phyloP scores from a whole-genome alignment of 2,329 filamentous ascomycete genomes.

The Talaromyces sp. region DNA sequence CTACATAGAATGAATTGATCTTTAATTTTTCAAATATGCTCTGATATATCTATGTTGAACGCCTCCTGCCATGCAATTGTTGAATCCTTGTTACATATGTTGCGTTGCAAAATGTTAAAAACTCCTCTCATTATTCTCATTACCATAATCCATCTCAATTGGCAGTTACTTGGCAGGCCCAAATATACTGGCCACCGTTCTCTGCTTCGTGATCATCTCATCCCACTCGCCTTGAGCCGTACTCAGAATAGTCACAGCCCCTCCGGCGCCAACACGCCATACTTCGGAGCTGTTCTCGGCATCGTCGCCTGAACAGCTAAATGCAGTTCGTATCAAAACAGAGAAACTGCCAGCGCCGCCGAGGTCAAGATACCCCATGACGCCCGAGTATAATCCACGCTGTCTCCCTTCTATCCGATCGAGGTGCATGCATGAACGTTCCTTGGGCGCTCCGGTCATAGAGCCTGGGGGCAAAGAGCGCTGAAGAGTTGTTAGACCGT shows the following conservation, averaged over 20 bases:
- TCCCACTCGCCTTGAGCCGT: constrained; percentile 76
- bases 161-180: constrained; percentile 2
- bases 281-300: constrained; percentile 21
- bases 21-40: background rate
- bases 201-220: constrained; percentile 79
- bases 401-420: constrained; percentile 59
- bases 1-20: background rate
- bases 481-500: constrained; percentile 70
- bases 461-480: constrained; percentile 80
- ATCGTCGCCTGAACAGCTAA: constrained; percentile 38
- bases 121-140: background rate
- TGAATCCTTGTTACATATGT: background rate
- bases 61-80: background rate
- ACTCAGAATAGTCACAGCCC: constrained; percentile 82
- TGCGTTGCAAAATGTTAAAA: background rate
- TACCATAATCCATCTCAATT: background rate
- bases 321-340: constrained; percentile 81
- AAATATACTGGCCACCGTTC: constrained; percentile 42
- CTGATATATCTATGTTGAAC: background rate
- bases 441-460: constrained; percentile 97
- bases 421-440: constrained; percentile 81
- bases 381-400: constrained; percentile 78
- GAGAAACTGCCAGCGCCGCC: constrained; percentile 84
- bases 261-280: constrained; percentile 86
- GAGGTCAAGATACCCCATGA: constrained; percentile 84